Conservation (phyloP, 2,329 filamentous ascomycete species). For the Chaetomium sp. region DNA sequence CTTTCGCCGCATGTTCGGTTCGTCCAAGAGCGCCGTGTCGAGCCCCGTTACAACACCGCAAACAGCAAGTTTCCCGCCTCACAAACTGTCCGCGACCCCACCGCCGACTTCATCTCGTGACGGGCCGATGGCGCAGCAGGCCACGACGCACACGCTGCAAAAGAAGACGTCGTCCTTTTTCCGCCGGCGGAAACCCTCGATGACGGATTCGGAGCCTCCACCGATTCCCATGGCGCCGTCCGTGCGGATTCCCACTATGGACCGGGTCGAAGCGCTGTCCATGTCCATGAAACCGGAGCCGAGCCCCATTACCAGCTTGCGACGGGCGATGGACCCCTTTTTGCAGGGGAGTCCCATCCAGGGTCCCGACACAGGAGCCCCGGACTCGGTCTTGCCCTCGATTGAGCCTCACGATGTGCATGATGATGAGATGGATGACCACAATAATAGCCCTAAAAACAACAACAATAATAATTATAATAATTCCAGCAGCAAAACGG, state of each 20-base stretch:
- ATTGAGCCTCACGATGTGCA: slow-evolving; percentile 9
- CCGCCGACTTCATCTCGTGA: slow-evolving; percentile 42
- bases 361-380: slow-evolving; percentile 15
- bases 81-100: slow-evolving; percentile 45
- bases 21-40: slow-evolving; percentile 49
- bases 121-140: slow-evolving; percentile 21
- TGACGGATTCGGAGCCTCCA: slow-evolving; percentile 54
- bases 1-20: slow-evolving; percentile 87
- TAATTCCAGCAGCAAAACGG: not conserved
- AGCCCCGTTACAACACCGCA: slow-evolving; percentile 24
- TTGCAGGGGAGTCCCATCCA: slow-evolving; percentile 37
- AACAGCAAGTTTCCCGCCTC: slow-evolving; percentile 37
- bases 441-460: no score
- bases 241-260: slow-evolving; percentile 27
- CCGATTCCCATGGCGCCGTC: slow-evolving; percentile 32
- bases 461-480: not conserved
- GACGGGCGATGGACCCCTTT: slow-evolving; percentile 83
- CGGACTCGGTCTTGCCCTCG: slow-evolving; percentile 14
- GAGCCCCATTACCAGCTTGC: slow-evolving; percentile 72
- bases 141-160: slow-evolving; percentile 50
- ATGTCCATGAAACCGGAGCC: slow-evolving; percentile 34
- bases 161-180: slow-evolving; percentile 97
- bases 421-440: not conserved
- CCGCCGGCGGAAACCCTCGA: slow-evolving; percentile 83
- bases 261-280: slow-evolving; percentile 26